A percentile compares a stretch with the other conserved stretches of the same genome.
phyloP scores from a whole-genome alignment of 2,329 filamentous ascomycete species.

The Penicillium sp. region DNA sequence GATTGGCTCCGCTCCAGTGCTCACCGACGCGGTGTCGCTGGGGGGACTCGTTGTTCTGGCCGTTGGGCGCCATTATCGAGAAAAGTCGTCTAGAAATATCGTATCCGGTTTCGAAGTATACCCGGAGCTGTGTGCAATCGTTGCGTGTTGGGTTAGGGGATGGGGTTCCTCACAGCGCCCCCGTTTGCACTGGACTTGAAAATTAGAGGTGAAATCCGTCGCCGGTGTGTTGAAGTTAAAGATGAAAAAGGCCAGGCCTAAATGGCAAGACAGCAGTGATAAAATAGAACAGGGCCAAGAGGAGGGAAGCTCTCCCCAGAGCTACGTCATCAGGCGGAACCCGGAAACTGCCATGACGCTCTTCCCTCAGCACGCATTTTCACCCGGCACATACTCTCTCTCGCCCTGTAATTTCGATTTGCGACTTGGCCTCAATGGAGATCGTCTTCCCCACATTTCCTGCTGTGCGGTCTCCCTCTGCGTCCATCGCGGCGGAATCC shows the following conservation, averaged over 20 bases:
- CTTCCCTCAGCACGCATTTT: conserved; percentile 7
- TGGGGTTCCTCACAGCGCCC: conserved; percentile 3
- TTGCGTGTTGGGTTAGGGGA: neutral
- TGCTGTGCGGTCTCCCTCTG: conserved; percentile 4
- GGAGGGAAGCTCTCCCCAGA: conserved; percentile 11
- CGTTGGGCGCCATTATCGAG: conserved; percentile 16
- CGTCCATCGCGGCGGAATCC: conserved; percentile 3
- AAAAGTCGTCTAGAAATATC: neutral
- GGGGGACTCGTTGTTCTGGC: conserved; percentile 16
- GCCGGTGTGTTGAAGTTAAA: no score
- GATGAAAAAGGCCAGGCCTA: no score
- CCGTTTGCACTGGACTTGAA: conserved; percentile 2
- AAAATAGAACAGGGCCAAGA: no score
- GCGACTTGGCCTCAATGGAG: neutral
- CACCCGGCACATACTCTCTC: no score
- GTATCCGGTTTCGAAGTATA: neutral
- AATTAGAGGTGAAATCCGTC: neutral
- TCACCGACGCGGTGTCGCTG: conserved; percentile 57
- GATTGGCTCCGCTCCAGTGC: conserved; percentile 82
- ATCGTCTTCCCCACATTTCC: conserved; percentile 14
- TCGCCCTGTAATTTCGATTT: conserved; percentile 8
- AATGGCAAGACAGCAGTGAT: no score
- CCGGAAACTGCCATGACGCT: conserved; percentile 28
- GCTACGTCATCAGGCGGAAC: conserved; percentile 29
- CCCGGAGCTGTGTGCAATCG: neutral